These are phyloP conservation scores for Sarocladiaceae sp. DNA, from an alignment of 2,329 filamentous ascomycete genomes.

Conservation along the genomic window DNA sequence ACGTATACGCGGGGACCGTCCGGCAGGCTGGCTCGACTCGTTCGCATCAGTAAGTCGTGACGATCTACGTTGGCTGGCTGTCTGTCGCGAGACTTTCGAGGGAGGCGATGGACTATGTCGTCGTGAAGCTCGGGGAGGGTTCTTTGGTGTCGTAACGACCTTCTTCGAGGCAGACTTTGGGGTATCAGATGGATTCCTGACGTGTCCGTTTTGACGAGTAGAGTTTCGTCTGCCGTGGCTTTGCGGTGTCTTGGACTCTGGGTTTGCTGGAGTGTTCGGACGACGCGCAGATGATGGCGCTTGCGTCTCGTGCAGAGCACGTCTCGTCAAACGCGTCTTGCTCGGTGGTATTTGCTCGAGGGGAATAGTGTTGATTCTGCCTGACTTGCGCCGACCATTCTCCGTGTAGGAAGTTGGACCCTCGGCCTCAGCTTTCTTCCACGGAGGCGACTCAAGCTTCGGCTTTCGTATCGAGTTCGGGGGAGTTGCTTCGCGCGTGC, in stretches of 20 bases:
- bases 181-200: conserved; percentile 19
- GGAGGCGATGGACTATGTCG: conserved; percentile 38
- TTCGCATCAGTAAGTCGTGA: conserved; percentile 32
- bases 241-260: conserved; percentile 21
- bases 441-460: conserved; percentile 72
- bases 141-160: conserved; percentile 21
- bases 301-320: conserved; percentile 28
- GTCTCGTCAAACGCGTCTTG: conserved; percentile 49
- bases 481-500: conserved; percentile 46
- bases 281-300: conserved; percentile 14
- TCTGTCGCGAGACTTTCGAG: conserved; percentile 32
- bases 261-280: conserved; percentile 25
- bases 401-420: conserved; percentile 82
- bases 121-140: conserved; percentile 28
- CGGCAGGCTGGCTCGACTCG: conserved; percentile 16
- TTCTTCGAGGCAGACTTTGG: conserved; percentile 27
- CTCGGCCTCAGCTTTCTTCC: conserved; percentile 81
- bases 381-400: conserved; percentile 67
- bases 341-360: conserved; percentile 46
- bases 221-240: conserved; percentile 16
- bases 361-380: conserved; percentile 56
- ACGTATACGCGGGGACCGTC: conserved; percentile 42
- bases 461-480: conserved; percentile 37
- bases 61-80: conserved; percentile 38
- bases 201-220: conserved; percentile 17